phyloP scores from a whole-genome alignment of 2,329 filamentous ascomycete species.

The Microdochium nivale region DNA sequence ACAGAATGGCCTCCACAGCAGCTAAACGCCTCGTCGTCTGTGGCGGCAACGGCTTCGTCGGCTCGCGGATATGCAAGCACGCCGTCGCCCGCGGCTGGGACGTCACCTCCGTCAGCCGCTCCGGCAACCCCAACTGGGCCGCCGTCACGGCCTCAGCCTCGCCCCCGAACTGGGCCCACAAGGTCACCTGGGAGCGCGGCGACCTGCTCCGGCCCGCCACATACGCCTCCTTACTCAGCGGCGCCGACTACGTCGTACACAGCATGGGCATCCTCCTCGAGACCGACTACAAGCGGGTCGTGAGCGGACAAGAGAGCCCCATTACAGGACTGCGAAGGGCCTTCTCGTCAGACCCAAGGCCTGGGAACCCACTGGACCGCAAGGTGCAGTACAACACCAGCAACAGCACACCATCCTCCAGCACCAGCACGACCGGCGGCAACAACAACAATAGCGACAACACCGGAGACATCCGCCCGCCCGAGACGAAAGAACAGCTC shows the following conservation, averaged over 20 bases:
- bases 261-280: slow-evolving; percentile 94
- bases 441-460: slow-evolving; percentile 18
- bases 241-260: slow-evolving; percentile 82
- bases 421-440: too few relatives aligned
- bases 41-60: slow-evolving; percentile 88
- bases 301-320: slow-evolving; percentile 78
- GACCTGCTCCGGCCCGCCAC: slow-evolving; percentile 78
- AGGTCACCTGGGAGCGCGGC: slow-evolving; percentile 79
- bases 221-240: slow-evolving; percentile 68
- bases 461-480: slow-evolving; percentile 52
- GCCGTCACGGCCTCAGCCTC: slow-evolving; percentile 61
- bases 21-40: slow-evolving; percentile 81
- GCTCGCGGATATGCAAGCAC: slow-evolving; percentile 81
- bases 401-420: neutral
- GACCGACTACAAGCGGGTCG: slow-evolving; percentile 91
- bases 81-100: slow-evolving; percentile 82
- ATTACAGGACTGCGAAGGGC: slow-evolving; percentile 69
- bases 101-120: slow-evolving; percentile 88
- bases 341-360: slow-evolving; percentile 58
- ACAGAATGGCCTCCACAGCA: slow-evolving; percentile 26
- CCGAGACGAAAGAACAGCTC: slow-evolving; percentile 64
- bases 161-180: slow-evolving; percentile 71
- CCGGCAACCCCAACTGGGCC: slow-evolving; percentile 81
- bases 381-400: slow-evolving; percentile 10
- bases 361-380: slow-evolving; percentile 60